Conservation (phyloP, 768 basidiomycete genomes). For the Boletus rubescentipes region DNA sequence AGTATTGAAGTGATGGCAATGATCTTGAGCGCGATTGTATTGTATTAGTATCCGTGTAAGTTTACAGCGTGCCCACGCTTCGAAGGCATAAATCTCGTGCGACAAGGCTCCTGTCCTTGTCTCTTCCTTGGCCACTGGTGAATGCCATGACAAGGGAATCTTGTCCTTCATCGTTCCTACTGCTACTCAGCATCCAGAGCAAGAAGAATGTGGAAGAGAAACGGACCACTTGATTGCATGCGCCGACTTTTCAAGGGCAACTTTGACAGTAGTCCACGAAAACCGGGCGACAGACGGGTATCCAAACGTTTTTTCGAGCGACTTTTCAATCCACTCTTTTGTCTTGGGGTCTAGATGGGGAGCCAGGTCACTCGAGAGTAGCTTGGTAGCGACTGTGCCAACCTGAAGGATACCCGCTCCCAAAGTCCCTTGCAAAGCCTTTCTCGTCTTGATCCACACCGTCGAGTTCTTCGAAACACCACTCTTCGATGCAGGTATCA, state of each 20-base stretch:
- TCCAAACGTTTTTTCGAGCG: conserved; percentile 87
- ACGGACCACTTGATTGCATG: conserved; percentile 78
- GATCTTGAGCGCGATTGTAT: neutral
- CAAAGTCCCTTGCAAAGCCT: conserved; percentile 44
- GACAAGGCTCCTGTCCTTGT: conserved; percentile 72
- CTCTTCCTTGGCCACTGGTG: conserved; percentile 61
- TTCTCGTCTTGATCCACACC: conserved; percentile 11
- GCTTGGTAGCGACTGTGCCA: neutral
- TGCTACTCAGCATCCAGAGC: neutral
- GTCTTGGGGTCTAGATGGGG: conserved; percentile 81
- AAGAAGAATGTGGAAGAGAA: neutral
- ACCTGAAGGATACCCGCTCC: conserved; percentile 94
- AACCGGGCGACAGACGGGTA: conserved; percentile 89
- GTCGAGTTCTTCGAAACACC: conserved; percentile 72
- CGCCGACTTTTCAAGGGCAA: conserved; percentile 76
- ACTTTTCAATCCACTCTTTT: conserved; percentile 74
- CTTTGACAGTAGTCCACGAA: conserved; percentile 93
- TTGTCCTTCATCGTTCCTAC: conserved; percentile 84
- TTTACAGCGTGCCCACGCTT: conserved; percentile 66
- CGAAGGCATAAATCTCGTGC: conserved; percentile 72
- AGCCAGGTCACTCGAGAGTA: neutral
- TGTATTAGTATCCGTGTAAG: conserved; percentile 14
- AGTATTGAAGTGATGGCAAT: conserved; percentile 10
- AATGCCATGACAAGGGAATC: conserved; percentile 76
- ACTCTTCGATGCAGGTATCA: conserved; percentile 84